Percentiles rank a stretch among this genome's conserved stretches.
Evolutionary conservation across 2,329 filamentous ascomycete species (phyloP).

Genomic region (Rhynchosporium agropyri): DNA sequence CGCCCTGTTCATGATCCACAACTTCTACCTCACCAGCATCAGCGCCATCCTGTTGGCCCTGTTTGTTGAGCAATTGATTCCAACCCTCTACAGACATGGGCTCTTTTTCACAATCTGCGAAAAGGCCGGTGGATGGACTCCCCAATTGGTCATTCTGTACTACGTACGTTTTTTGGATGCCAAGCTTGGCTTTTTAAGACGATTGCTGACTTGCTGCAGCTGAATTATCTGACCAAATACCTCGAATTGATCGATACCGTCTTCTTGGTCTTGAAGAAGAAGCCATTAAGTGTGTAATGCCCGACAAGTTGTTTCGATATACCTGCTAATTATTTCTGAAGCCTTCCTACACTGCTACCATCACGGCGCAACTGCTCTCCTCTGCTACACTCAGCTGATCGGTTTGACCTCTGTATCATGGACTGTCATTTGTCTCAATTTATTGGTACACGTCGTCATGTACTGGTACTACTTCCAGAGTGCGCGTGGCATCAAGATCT

Average conservation of each 20-base stretch:
- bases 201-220: conserved; percentile 56
- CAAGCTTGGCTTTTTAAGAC: conserved; percentile 11
- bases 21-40: conserved; percentile 88
- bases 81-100: conserved; percentile 77
- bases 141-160: conserved; percentile 90
- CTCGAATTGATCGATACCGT: conserved; percentile 93
- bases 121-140: conserved; percentile 84
- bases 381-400: conserved; percentile 97
- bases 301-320: neutral
- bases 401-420: conserved; percentile 92
- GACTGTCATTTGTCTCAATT: conserved; percentile 90
- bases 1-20: conserved; percentile 91
- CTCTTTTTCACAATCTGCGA: conserved; percentile 90
- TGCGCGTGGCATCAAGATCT: conserved; percentile 90
- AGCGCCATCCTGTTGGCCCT: conserved; percentile 79
- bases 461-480: conserved; percentile 99
- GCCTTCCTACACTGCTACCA: conserved; percentile 99
- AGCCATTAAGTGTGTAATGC: conserved; percentile 74
- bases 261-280: conserved; percentile 99
- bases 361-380: conserved; percentile 92
- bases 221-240: conserved; percentile 99
- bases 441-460: conserved; percentile 96
- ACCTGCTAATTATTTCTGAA: conserved; percentile 46
- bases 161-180: conserved; percentile 68
- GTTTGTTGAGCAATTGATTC: conserved; percentile 88